Percentiles rank a stretch among this genome's conserved stretches.
phyloP scores from a whole-genome alignment of 495 filamentous ascomycete genomes.

The Talaromyces liani region DNA sequence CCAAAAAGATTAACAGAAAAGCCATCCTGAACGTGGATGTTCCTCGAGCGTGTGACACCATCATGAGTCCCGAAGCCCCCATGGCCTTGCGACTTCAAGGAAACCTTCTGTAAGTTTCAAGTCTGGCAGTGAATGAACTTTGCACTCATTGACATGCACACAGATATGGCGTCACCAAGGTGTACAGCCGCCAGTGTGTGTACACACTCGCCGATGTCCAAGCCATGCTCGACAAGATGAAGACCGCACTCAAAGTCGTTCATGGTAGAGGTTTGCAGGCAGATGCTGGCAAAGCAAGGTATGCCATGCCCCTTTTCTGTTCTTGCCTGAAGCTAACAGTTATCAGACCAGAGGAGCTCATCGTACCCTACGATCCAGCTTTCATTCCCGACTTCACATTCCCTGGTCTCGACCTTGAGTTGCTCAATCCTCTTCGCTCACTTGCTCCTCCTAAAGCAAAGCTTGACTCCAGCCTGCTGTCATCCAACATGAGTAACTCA shows the following conservation, averaged over 20 bases:
- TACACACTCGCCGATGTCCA: constrained; percentile 80
- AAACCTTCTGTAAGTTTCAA: constrained; percentile 58
- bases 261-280: constrained; percentile 56
- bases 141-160: background rate
- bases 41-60: constrained; percentile 76
- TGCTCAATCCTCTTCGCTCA: constrained; percentile 18
- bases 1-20: constrained; percentile 72
- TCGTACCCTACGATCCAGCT: constrained; percentile 77
- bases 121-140: background rate
- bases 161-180: constrained; percentile 74
- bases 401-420: constrained; percentile 49
- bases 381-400: constrained; percentile 66
- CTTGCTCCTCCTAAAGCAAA: constrained; percentile 4
- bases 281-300: constrained; percentile 68
- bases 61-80: constrained; percentile 75
- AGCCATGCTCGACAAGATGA: constrained; percentile 65
- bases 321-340: constrained; percentile 7
- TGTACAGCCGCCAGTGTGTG: constrained; percentile 78
- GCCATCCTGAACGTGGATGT: constrained; percentile 85
- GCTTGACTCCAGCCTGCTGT: constrained; percentile 13
- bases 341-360: constrained; percentile 66
- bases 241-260: constrained; percentile 49
- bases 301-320: constrained; percentile 14
- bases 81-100: constrained; percentile 91
- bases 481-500: constrained; percentile 22